Evolutionary conservation across 1,284 basidiomycete genomes (phyloP).

Genomic region (Tilletia caries): DNA sequence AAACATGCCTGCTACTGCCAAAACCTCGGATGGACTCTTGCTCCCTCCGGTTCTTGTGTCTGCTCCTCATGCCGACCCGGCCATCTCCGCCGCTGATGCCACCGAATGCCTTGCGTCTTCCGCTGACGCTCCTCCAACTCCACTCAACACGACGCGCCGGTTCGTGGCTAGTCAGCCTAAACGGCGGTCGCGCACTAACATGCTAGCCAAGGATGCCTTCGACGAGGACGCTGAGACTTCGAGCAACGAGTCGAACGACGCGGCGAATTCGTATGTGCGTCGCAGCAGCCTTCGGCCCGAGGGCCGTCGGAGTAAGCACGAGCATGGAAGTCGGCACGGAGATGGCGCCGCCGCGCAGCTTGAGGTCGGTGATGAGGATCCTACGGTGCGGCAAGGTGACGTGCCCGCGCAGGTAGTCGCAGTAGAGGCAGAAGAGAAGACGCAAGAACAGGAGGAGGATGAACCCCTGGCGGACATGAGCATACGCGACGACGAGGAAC

Average conservation of each 20-base stretch:
- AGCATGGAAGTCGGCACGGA: constrained; percentile 3
- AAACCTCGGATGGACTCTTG: background rate
- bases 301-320: background rate
- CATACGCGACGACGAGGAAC: no score
- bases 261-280: constrained; percentile 2
- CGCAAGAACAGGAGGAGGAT: background rate
- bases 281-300: background rate
- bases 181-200: background rate
- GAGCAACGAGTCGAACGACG: constrained; percentile 3
- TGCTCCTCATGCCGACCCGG: background rate
- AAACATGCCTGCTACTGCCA: background rate
- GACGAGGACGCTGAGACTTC: background rate
- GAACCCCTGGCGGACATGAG: no score
- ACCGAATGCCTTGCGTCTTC: background rate
- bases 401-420: background rate
- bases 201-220: background rate
- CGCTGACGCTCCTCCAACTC: background rate
- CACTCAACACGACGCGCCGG: background rate
- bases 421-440: background rate
- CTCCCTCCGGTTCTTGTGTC: background rate
- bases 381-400: no score
- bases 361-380: no score
- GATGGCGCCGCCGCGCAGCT: background rate
- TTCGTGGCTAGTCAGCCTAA: background rate
- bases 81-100: no score